These are phyloP conservation scores for Serendipita sp. DNA, from an alignment of 768 basidiomycete species.

Conservation along the genomic window DNA sequence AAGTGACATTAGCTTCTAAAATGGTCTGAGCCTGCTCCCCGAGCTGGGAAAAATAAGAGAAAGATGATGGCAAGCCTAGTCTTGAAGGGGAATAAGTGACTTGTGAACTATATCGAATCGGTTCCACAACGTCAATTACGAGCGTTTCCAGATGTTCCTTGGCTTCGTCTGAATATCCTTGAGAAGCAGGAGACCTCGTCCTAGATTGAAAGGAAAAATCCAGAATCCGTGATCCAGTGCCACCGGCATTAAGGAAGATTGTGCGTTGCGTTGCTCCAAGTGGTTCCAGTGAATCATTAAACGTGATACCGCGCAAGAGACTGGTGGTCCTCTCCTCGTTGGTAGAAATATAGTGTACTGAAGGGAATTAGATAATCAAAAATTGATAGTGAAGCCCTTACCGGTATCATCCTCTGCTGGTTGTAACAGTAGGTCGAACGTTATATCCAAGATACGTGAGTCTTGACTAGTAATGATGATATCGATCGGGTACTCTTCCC, in stretches of 20 bases:
- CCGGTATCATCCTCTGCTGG: constrained; percentile 64
- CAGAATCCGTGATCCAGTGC: constrained; percentile 51
- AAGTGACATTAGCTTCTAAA: constrained; percentile 37
- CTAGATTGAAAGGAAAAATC: constrained; percentile 68
- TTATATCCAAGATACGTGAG: constrained; percentile 46
- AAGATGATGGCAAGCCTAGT: constrained; percentile 27
- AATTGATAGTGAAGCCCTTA: constrained; percentile 19
- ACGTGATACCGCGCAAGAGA: constrained; percentile 53
- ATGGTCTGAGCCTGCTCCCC: constrained; percentile 33
- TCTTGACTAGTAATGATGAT: constrained; percentile 60
- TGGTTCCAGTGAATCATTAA: constrained; percentile 43
- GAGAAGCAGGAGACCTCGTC: constrained; percentile 14
- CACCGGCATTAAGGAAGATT: constrained; percentile 45
- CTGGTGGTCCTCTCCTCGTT: constrained; percentile 49
- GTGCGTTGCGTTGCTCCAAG: constrained; percentile 43
- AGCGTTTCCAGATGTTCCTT: constrained; percentile 56
- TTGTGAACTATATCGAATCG: constrained; percentile 38
- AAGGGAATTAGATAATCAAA: constrained; percentile 29
- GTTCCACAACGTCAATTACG: constrained; percentile 44
- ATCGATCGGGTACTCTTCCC: constrained; percentile 61
- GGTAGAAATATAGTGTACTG: constrained; percentile 30
- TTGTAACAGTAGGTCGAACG: constrained; percentile 61
- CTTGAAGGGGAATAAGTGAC: constrained; percentile 36
- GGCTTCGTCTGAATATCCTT: constrained; percentile 14
- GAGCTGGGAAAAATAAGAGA: constrained; percentile 39